Evolutionary conservation across 1,284 basidiomycete species (phyloP).

Genomic region (Sporisorium reilianum): DNA sequence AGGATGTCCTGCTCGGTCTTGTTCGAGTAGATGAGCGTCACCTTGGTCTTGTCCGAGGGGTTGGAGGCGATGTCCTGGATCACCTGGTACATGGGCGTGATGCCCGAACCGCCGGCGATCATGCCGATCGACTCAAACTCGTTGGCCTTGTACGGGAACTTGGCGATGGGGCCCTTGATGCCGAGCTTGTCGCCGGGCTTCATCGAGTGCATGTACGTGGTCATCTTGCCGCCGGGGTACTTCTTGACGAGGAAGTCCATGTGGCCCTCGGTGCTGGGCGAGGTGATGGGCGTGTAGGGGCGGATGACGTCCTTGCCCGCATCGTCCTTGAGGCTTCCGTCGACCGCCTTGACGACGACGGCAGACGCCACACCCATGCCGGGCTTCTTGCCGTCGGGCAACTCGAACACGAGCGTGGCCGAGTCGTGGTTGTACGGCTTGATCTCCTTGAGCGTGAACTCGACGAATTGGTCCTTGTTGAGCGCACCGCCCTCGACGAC

Average conservation of each 20-base stretch:
- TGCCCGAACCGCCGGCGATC: slow-evolving; percentile 89
- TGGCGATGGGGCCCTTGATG: slow-evolving; percentile 78
- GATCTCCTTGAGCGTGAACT: slow-evolving; percentile 86
- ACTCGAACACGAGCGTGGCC: slow-evolving; percentile 84
- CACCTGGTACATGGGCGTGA: slow-evolving; percentile 70
- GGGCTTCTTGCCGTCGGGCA: slow-evolving; percentile 83
- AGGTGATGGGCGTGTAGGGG: slow-evolving; percentile 70
- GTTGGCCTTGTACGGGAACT: slow-evolving; percentile 68
- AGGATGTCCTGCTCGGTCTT: slow-evolving; percentile 91
- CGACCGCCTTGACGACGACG: slow-evolving; percentile 72
- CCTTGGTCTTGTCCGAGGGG: slow-evolving; percentile 91
- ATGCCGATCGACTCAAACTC: slow-evolving; percentile 80
- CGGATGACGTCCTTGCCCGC: slow-evolving; percentile 91
- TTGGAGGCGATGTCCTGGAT: slow-evolving; percentile 69
- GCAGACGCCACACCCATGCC: slow-evolving; percentile 79
- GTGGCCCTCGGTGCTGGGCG: slow-evolving; percentile 60
- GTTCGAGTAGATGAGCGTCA: slow-evolving; percentile 91
- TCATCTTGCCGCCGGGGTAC: slow-evolving; percentile 69
- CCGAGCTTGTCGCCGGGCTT: slow-evolving; percentile 84
- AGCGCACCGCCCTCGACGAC: slow-evolving; percentile 48
- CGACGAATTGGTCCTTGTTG: slow-evolving; percentile 76
- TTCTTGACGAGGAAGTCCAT: slow-evolving; percentile 82
- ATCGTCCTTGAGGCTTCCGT: slow-evolving; percentile 73
- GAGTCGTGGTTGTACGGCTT: slow-evolving; percentile 94
- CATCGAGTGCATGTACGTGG: slow-evolving; percentile 71